These are phyloP conservation scores for Phytophthora fragariae DNA, from an alignment of 352 stramenopile genomes.

Conservation along the genomic window DNA sequence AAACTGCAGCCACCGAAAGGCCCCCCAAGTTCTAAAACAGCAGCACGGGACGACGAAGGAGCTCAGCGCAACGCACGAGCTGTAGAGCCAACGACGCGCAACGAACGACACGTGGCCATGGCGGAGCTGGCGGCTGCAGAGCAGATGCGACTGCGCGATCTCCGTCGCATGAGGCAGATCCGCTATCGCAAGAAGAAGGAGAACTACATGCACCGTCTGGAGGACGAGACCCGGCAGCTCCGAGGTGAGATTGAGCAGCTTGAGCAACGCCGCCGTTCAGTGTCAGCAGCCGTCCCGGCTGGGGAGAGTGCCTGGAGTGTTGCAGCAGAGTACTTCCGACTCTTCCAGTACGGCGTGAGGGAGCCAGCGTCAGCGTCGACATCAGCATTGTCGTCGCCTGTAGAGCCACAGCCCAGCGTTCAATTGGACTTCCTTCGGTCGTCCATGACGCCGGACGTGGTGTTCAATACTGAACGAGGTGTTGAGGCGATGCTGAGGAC, in stretches of 20 bases:
- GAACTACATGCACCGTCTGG: slow-evolving; percentile 2
- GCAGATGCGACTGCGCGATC: not conserved
- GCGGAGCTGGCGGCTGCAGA: not conserved
- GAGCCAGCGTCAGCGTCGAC: not conserved
- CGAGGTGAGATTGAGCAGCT: slow-evolving; percentile 3
- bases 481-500: slow-evolving; percentile 13
- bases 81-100: not conserved
- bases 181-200: slow-evolving; percentile 8
- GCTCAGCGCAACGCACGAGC: not conserved
- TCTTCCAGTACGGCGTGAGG: not conserved
- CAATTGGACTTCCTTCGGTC: slow-evolving; percentile 16
- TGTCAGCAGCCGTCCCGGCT: not conserved
- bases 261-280: not conserved
- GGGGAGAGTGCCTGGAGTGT: not conserved
- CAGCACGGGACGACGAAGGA: not conserved
- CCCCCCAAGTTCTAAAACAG: not conserved
- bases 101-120: not conserved
- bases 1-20: not conserved
- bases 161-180: slow-evolving; percentile 1
- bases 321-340: not conserved
- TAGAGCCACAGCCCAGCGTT: not conserved
- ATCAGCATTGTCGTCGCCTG: not conserved
- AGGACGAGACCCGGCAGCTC: not conserved
- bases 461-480: slow-evolving; percentile 20
- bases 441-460: slow-evolving; percentile 15